phyloP scores from a whole-genome alignment of 371 early-diverging fungal genomes.

The Mucor indicus region DNA sequence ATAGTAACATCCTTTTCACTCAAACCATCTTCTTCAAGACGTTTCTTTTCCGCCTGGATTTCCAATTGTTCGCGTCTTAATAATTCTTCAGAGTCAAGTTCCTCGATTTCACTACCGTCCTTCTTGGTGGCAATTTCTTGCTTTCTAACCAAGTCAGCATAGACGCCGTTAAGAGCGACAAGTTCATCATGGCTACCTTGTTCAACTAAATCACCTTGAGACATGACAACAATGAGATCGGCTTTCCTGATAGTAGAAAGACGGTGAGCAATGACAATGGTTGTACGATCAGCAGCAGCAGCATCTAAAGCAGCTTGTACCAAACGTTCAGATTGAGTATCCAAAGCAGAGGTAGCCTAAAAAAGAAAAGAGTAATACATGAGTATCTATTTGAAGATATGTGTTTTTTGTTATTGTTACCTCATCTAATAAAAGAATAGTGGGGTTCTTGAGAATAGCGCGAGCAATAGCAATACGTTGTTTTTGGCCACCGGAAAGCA shows the following conservation, averaged over 20 bases:
- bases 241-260: constrained; percentile 80
- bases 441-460: constrained; percentile 45
- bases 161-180: constrained; percentile 48
- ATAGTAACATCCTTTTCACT: constrained; percentile 22
- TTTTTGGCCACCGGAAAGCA: constrained; percentile 81
- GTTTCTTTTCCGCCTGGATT: constrained; percentile 9
- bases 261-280: constrained; percentile 92
- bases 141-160: constrained; percentile 55
- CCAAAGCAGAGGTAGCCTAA: constrained; percentile 75
- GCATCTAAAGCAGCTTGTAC: constrained; percentile 81
- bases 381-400: too few relatives aligned
- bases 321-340: constrained; percentile 76
- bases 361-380: constrained; percentile 4
- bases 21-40: constrained; percentile 18
- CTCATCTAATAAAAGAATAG: constrained; percentile 47
- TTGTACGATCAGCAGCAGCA: constrained; percentile 77
- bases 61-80: constrained; percentile 42
- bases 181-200: constrained; percentile 71
- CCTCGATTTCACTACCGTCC: constrained; percentile 15
- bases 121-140: constrained; percentile 50
- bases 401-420: constrained; percentile 22
- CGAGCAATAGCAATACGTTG: constrained; percentile 51
- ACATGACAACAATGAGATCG: constrained; percentile 81
- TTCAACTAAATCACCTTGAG: constrained; percentile 70
- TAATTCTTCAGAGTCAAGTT: constrained; percentile 23